Evolutionary conservation across 192 early-diverging fungal species (phyloP).

Genomic region (Gryganskiella cystojenkinii): DNA sequence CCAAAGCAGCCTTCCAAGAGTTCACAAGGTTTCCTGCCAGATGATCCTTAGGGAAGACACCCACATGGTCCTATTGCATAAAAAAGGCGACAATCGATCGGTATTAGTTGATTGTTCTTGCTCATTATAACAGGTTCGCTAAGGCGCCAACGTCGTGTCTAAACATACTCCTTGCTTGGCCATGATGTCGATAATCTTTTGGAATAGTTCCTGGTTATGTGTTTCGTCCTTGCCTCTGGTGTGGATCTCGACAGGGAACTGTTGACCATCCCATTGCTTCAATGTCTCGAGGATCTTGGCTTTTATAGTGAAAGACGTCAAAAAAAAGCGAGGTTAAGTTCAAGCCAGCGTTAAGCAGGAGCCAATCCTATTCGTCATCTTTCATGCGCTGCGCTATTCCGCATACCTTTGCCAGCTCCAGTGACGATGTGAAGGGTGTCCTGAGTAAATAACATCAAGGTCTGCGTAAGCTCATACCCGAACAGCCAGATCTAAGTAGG

Average conservation of each 20-base stretch:
- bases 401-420: conserved; percentile 81
- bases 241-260: conserved; percentile 81
- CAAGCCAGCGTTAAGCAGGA: background rate
- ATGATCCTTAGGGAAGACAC: conserved; percentile 83
- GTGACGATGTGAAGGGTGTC: conserved; percentile 84
- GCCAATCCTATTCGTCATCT: background rate
- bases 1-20: conserved; percentile 81
- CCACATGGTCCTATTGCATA: conserved; percentile 69
- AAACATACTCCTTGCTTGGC: conserved; percentile 46
- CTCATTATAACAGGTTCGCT: too few species aligned
- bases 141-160: too few species aligned
- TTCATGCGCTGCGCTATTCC: background rate
- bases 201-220: conserved; percentile 75
- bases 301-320: too few species aligned
- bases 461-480: conserved; percentile 92
- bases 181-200: conserved; percentile 65
- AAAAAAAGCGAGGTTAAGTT: background rate
- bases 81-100: background rate
- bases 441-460: conserved; percentile 79
- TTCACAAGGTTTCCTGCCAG: conserved; percentile 77
- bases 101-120: background rate
- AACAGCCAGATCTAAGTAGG: conserved; percentile 85
- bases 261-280: conserved; percentile 61
- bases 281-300: conserved; percentile 73
- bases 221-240: conserved; percentile 80